Evolutionary conservation across 2,329 filamentous ascomycete species (phyloP).

Genomic region (Sclerotiophoma versabilis): DNA sequence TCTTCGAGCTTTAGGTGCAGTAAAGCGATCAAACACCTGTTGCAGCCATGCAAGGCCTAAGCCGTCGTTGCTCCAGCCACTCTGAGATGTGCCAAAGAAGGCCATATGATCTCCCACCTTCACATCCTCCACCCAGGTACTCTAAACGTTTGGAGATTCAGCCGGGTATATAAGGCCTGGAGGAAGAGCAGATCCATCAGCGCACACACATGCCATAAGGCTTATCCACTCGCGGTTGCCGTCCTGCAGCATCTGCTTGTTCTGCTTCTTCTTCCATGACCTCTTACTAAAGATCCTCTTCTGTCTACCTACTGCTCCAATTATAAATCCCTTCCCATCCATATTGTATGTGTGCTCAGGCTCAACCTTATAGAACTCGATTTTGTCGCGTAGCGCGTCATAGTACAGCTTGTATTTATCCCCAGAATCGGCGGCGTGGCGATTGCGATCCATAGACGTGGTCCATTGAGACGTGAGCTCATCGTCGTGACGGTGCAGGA

Average conservation of each 20-base stretch:
- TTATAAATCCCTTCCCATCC: no score
- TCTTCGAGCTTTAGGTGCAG: constrained; percentile 22
- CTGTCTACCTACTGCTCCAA: background rate
- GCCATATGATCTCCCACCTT: background rate
- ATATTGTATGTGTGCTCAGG: no score
- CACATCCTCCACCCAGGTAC: background rate
- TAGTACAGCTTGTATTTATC: background rate
- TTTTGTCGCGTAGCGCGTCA: background rate
- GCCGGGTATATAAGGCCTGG: background rate
- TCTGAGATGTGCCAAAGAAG: background rate
- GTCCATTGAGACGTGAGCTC: constrained; percentile 22
- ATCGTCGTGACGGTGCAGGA: constrained; percentile 17
- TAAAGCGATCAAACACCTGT: no score
- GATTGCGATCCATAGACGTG: constrained; percentile 19
- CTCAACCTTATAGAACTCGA: background rate
- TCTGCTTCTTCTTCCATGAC: background rate
- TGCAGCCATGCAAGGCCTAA: no score
- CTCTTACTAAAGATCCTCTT: background rate
- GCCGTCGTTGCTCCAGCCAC: background rate
- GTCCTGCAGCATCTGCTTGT: background rate
- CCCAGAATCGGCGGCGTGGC: constrained; percentile 25
- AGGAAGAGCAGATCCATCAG: background rate
- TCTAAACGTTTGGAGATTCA: background rate
- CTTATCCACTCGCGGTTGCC: background rate
- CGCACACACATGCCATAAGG: background rate